Evolutionary conservation across 371 early-diverging fungal species (phyloP).

Genomic region (Rozella allomycis): DNA sequence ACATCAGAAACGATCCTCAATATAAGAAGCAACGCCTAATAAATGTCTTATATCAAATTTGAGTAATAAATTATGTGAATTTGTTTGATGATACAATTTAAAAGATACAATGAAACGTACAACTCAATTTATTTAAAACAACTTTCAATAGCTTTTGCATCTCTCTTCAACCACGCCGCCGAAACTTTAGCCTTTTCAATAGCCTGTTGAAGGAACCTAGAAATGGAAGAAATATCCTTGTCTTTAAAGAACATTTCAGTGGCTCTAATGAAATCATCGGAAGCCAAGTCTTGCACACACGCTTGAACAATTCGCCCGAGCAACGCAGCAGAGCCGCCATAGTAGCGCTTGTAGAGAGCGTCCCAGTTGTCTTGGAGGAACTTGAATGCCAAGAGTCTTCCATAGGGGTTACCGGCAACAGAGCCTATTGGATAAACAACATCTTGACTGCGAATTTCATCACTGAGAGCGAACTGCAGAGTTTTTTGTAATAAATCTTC

Average conservation of each 20-base stretch:
- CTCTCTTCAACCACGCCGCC: conserved; percentile 56
- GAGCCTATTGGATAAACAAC: conserved; percentile 33
- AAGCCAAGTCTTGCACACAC: conserved; percentile 40
- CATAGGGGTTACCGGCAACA: conserved; percentile 23
- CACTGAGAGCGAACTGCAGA: conserved; percentile 32
- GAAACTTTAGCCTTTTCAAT: conserved; percentile 56
- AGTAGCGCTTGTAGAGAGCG: conserved; percentile 38
- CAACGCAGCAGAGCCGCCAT: conserved; percentile 35
- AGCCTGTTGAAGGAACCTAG: conserved; percentile 51
- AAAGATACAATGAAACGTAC: too few species aligned
- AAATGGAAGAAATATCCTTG: conserved; percentile 41
- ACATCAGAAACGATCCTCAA: too few species aligned
- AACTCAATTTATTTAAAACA: conserved; percentile 17
- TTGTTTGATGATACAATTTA: too few species aligned
- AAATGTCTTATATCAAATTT: too few species aligned
- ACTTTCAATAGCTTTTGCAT: conserved; percentile 37
- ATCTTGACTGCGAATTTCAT: conserved; percentile 61
- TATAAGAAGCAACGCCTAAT: too few species aligned
- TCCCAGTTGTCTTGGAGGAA: conserved; percentile 53
- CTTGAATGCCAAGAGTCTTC: conserved; percentile 31
- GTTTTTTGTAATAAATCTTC: conserved; percentile 24
- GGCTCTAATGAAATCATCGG: conserved; percentile 37
- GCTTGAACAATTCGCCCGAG: conserved; percentile 47
- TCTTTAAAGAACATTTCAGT: conserved; percentile 47
- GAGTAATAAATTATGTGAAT: too few species aligned